phyloP scores from a whole-genome alignment of 345 rosid genomes.

The Tarenaya hassleriana region DNA sequence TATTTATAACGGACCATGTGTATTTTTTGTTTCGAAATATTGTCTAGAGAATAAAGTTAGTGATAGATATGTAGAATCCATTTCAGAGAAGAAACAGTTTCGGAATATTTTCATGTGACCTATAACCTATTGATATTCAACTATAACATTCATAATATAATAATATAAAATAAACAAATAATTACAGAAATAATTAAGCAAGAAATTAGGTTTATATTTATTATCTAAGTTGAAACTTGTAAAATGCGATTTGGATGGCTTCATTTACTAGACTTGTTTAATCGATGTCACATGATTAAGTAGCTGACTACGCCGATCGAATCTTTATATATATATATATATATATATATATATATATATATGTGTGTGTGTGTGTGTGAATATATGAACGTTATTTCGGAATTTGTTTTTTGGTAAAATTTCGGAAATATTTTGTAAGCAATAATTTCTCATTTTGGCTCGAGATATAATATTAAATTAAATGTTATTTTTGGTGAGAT shows the following conservation, averaged over 20 bases:
- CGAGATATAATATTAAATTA: conserved; percentile 7
- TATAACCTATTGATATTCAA: conserved; percentile 10
- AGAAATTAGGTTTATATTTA: conserved; percentile 22
- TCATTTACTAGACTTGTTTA: neutral
- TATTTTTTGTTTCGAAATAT: too few relatives aligned
- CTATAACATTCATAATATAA: neutral
- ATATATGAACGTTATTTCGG: too few relatives aligned
- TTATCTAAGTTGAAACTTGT: conserved; percentile 1
- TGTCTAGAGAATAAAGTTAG: too few relatives aligned
- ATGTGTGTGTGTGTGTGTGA: too few relatives aligned
- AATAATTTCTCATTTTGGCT: conserved; percentile 20
- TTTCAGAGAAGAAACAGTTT: conserved; percentile 19
- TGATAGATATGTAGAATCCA: neutral
- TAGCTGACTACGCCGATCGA: conserved; percentile 23
- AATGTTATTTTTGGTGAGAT: conserved; percentile 22
- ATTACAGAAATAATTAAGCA: conserved; percentile 9
- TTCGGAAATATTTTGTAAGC: conserved; percentile 14
- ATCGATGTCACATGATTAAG: conserved; percentile 27
- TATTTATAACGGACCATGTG: too few relatives aligned
- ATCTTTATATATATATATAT: conserved; percentile 18
- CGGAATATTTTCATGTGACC: conserved; percentile 32
- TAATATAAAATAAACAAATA: too few relatives aligned
- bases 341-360: too few relatives aligned
- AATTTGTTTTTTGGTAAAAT: too few relatives aligned
- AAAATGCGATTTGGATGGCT: conserved; percentile 26